Conservation (phyloP, 2,329 filamentous ascomycete genomes). For the Emericellopsis cladophorae region DNA sequence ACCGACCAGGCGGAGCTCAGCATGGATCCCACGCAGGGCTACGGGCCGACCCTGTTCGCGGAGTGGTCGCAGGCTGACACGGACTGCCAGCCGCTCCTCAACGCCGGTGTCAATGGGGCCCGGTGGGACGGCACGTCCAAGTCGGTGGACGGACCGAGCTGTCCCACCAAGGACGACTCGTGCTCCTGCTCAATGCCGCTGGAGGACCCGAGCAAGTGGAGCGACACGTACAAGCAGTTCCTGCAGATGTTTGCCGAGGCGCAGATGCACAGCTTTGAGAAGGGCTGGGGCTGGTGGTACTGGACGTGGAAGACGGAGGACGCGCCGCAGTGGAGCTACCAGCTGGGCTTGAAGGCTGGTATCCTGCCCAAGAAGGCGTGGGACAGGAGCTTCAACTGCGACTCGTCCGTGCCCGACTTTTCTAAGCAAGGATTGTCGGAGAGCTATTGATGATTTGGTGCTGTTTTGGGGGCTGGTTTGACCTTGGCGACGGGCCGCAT, state of each 20-base stretch:
- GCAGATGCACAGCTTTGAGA: slow-evolving; percentile 91
- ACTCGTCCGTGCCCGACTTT: slow-evolving; percentile 41
- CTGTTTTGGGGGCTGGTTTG: too few relatives aligned
- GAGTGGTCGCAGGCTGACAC: slow-evolving; percentile 98
- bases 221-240: slow-evolving; percentile 67
- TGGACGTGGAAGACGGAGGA: slow-evolving; percentile 95
- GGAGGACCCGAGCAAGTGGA: slow-evolving; percentile 56
- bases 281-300: slow-evolving; percentile 96
- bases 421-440: slow-evolving; percentile 30
- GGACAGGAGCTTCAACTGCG: slow-evolving; percentile 57
- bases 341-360: slow-evolving; percentile 62
- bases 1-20: slow-evolving; percentile 62
- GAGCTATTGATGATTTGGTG: slow-evolving; percentile 21
- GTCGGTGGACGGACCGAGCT: slow-evolving; percentile 57
- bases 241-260: slow-evolving; percentile 84
- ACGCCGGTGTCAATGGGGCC: slow-evolving; percentile 78
- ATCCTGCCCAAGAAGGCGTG: slow-evolving; percentile 70
- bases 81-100: slow-evolving; percentile 78
- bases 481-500: too few relatives aligned
- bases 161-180: slow-evolving; percentile 49
- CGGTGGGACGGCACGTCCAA: slow-evolving; percentile 85
- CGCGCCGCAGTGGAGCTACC: slow-evolving; percentile 85
- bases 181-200: slow-evolving; percentile 73
- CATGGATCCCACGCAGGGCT: slow-evolving; percentile 64
- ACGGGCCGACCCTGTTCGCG: slow-evolving; percentile 86